Percentiles rank a stretch among this genome's conserved stretches.
Conservation (phyloP, 2,329 filamentous ascomycete genomes). For the Penicillium sp. region DNA sequence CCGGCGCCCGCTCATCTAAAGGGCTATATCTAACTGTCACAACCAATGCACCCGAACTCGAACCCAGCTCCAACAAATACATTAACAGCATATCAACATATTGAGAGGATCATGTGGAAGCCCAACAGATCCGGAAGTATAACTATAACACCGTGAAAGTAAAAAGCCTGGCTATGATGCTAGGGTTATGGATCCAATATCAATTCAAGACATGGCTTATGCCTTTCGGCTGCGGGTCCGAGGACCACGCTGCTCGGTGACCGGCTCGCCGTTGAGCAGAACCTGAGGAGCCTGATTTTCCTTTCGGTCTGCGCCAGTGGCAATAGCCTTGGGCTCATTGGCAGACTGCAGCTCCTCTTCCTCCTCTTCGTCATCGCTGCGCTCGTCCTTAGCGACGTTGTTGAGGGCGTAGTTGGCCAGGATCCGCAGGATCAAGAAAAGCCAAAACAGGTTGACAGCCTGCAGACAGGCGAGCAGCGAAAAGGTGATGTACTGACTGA, state of each 20-base stretch:
- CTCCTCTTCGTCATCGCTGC: slow-evolving; percentile 48
- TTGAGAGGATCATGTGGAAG: slow-evolving; percentile 3
- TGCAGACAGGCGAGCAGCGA: slow-evolving; percentile 46
- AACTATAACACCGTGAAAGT: slow-evolving; percentile 8
- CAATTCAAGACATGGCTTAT: neutral
- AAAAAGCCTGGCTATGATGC: neutral
- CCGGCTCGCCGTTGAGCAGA: slow-evolving; percentile 41
- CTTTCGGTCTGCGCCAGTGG: slow-evolving; percentile 31
- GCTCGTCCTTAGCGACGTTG: slow-evolving; percentile 42
- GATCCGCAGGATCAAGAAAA: slow-evolving; percentile 48
- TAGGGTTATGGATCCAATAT: neutral
- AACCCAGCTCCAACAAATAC: slow-evolving; percentile 10
- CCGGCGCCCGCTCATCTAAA: slow-evolving; percentile 12
- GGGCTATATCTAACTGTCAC: slow-evolving; percentile 3
- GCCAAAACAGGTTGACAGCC: slow-evolving; percentile 49
- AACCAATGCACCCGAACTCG: neutral
- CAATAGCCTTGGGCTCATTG: slow-evolving; percentile 25
- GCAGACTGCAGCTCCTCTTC: slow-evolving; percentile 34
- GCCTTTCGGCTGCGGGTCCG: slow-evolving; percentile 30
- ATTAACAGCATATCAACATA: slow-evolving; percentile 10
- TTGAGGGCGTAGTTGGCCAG: slow-evolving; percentile 44
- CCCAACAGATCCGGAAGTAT: slow-evolving; percentile 3
- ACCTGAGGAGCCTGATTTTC: slow-evolving; percentile 38
- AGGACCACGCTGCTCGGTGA: slow-evolving; percentile 26
- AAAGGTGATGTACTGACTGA: slow-evolving; percentile 50